Conservation (phyloP, 1,284 basidiomycete species). For the Salmacisia buchloeana region DNA sequence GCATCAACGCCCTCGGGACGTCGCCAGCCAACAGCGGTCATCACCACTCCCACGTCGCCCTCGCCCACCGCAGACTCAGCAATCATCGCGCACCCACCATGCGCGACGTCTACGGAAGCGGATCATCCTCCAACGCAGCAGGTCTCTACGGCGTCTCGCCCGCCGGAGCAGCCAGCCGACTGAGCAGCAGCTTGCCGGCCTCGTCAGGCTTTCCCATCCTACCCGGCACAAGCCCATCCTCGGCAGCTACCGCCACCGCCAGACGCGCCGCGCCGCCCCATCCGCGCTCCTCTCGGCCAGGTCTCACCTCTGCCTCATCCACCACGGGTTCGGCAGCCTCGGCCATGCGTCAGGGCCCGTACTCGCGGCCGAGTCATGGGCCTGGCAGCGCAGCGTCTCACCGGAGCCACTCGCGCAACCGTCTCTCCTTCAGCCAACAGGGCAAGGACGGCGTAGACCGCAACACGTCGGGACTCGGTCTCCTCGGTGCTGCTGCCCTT, state of each 20-base stretch:
- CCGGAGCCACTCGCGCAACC: neutral
- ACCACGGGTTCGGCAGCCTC: neutral
- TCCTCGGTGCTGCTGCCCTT: neutral
- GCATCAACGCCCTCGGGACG: conserved; percentile 17
- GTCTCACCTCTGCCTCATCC: neutral
- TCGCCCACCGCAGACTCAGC: conserved; percentile 23
- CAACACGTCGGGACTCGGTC: conserved; percentile 1
- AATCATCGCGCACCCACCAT: conserved; percentile 6
- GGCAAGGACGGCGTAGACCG: neutral
- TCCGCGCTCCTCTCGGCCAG: neutral
- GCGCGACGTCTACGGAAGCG: conserved; percentile 2
- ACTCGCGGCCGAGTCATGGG: neutral
- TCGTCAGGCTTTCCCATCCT: neutral
- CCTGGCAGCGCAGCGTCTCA: neutral
- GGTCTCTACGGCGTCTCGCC: conserved; percentile 4
- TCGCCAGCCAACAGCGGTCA: conserved; percentile 16
- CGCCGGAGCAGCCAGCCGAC: neutral
- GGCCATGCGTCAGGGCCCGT: neutral
- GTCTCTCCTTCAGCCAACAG: conserved; percentile 4
- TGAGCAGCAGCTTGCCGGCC: neutral
- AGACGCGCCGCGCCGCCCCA: neutral
- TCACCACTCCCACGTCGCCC: conserved; percentile 17
- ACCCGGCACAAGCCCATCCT: neutral
- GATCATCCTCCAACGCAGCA: neutral
- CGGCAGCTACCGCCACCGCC: neutral